Evolutionary conservation across 2,329 filamentous ascomycete genomes (phyloP), one percentile per base, ranked within the genome.

Genomic region (Helotiales sp.): DNA sequence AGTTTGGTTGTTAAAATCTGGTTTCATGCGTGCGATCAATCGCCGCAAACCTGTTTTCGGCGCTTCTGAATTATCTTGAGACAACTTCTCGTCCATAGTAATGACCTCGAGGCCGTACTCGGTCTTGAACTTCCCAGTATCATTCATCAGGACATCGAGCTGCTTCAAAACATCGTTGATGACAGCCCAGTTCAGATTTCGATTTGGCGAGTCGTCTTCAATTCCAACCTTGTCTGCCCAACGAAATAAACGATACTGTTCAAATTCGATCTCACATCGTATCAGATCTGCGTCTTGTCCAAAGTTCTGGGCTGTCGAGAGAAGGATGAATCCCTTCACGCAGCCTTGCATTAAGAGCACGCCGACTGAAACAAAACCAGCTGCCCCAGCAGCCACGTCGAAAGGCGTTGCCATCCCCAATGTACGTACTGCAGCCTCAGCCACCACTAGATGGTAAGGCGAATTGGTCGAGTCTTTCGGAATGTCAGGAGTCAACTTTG

Each of bases 21-120:
- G 58, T 50, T 47, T 55, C 12, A 60, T 34, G 22, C 38, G 40
- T 29, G 27, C 57, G 31, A 56, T 44, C 22, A 57, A 15, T 33
- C 34, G 38, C 17, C 42, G 12, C 13, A 53, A 13, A 46, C 57
- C 38, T 55, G 38, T 40, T 58, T 57, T 58, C n/a, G 40, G 46
- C 2, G 15, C 13, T 27, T 44, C 33, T 13, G 34, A 24, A 27
- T 55, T 36, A 36, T 47, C 31, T 17, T n/a, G 15, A 36, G 22
- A 48, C 24, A 57, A 44, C 15, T 19, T 29, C 19, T 54, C 57
- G 33, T 61, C 51, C 36, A 15, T 63, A 15, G 49, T 40, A 15
- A 58, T 54, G 22, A 59, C 24, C 48, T 60, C 57, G 8, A 67
- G 44, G 7, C 56, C 54, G 27, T 66, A 67, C 31, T 61, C 58